phyloP scores from a whole-genome alignment of 2,329 filamentous ascomycete genomes.

The Diaporthe caulivora region DNA sequence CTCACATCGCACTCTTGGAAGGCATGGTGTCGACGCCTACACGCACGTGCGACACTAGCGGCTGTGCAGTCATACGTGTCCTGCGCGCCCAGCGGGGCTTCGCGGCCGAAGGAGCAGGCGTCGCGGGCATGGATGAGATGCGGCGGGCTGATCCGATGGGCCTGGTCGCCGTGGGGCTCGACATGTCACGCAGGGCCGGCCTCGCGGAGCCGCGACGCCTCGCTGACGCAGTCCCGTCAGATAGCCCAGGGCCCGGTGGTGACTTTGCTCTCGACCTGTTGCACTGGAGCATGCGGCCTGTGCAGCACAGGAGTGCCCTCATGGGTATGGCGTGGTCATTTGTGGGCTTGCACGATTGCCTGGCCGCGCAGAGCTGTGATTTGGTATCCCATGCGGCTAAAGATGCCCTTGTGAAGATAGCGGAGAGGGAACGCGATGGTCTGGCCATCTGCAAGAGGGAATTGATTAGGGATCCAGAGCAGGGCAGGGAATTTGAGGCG shows the following conservation, averaged over 20 bases:
- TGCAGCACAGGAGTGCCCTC: not conserved
- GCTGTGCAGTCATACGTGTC: not conserved
- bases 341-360: not conserved
- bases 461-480: not conserved
- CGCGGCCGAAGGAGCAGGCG: not conserved
- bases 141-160: not conserved
- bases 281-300: constrained; percentile 2
- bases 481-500: not conserved
- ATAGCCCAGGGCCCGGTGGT: not conserved
- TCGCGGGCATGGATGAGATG: constrained; percentile 27
- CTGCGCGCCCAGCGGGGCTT: constrained; percentile 9
- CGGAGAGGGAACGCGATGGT: not conserved
- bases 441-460: constrained; percentile 5
- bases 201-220: not conserved
- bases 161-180: not conserved
- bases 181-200: not conserved
- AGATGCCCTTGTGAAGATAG: not conserved
- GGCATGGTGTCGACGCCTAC: not conserved
- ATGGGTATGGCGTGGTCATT: not conserved
- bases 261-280: constrained; percentile 3
- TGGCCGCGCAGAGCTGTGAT: not conserved
- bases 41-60: not conserved
- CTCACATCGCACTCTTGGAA: not conserved
- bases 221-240: not conserved
- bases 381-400: not conserved